Base-by-base conservation (phyloP, 2,329 filamentous ascomycete genomes). In the Fusarium newnesense region DNA sequence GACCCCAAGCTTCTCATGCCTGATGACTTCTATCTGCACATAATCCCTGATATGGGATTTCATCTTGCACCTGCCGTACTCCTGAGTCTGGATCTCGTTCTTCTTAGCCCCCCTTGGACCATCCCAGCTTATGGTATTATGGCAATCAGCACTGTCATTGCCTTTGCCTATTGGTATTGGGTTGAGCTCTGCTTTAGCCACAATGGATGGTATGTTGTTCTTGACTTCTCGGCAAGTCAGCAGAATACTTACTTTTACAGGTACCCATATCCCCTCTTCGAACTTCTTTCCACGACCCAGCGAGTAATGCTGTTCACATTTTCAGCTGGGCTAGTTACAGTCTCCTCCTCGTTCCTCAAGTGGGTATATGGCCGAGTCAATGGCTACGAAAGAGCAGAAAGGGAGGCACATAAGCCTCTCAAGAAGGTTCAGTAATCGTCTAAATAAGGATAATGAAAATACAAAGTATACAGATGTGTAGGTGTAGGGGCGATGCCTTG, bases 221-320 rank as follows among this genome's bases (percentile, higher is more conserved):
- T 21, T 34, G 16, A 26, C 37, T 28, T 36, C 30, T 15, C 8
- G 8, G 39, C 11, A 28, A 26, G 7, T 10, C 9, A 16, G 5
- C 5, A 39, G 24, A n/a, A 50, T 32, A 11, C 69, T 79, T 26
- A 77, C 52, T 34, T 9, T 3, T 28, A 37, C 59, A 93, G 91
- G 85, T 97, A 97, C 76, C 94, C 95, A 1, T 97, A 98, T 81
- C 95, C 95, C 3, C 87, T 97, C 32, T 96, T 98, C 72, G 91
- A 86, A 13, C 80, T 93, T 49, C 83, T 97, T 46, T 87, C 85
- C 56, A 92, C 90, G 0, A 79, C 84, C 54, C 91, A 94, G 78
- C 88, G 95, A 26, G 84, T 91, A 13, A 82, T 88, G 1, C 84
- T 97, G 15, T 97, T 97, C 75, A 86, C 86, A 2, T 83, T 89